Evolutionary conservation across 140 eudicot species (phyloP), one percentile per base, ranked within the genome.

Genomic region (Stevia rebaudiana): DNA sequence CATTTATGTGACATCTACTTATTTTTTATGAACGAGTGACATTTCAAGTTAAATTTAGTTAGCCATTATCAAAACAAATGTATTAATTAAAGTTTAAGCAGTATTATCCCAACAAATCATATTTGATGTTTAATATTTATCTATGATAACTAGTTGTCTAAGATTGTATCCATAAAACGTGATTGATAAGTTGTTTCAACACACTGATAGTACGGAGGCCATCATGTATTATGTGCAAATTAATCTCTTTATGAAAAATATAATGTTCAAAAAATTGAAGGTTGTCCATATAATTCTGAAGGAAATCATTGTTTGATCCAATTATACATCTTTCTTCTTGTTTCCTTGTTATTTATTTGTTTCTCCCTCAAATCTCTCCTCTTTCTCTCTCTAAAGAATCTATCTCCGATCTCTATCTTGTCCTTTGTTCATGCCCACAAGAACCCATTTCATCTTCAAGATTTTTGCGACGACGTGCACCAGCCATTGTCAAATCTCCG

Each of bases 381-480:
- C 58, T 54, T 44, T 35, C 63, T 15, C 47, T 69, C 36, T n/a
- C 40, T 30, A 15, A 30, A 57, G 33, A 57, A 16, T 33, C 63
- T 16, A n/a, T 64, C n/a, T 33, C 9, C 8, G 8, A 15, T 33
- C 11, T 48, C 61, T 48, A 6, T 33, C 56, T 37, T 28, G 8
- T 10, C 56, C 74, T 46, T 66, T 66, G 78, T 58, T 58, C 59
- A 70, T 71, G 80, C 71, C 68, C 72, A 49, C 41, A 55, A 48
- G 22, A 65, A 43, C 65, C 74, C 74, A 59, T 62, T 73, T 66
- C 75, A 46, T 56, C 65, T 47, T 65, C 80, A 61, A 47, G 56
- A 51, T 44, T 53, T 64, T 41, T 66, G 28, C 9, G 5, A 47
- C 69, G 39, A 56, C 63, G 61, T 23, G 1, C 17, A 54, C 9